A percentile compares a stretch with the other conserved stretches of the same genome.
Evolutionary conservation across 2,329 filamentous ascomycete species (phyloP).

Genomic region (Aureobasidium sp.): DNA sequence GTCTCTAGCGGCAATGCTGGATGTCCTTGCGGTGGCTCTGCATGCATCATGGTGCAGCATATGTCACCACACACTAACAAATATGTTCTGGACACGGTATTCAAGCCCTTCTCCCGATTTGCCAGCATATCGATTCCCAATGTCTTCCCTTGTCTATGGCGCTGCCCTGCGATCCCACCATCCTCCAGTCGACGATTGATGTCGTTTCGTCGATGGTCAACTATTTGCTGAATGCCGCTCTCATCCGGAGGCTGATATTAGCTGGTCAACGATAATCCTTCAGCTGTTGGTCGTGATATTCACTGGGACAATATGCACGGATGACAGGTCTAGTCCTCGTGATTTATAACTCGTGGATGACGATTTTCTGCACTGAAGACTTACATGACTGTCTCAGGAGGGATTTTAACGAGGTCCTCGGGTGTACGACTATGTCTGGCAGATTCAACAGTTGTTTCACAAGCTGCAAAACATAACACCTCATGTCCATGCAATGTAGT

Average conservation of each 20-base stretch:
- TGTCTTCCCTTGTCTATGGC: background rate
- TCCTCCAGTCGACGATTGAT: too few species aligned
- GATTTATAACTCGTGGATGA: background rate
- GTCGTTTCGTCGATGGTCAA: background rate
- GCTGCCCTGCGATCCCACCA: background rate
- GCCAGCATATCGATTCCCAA: background rate
- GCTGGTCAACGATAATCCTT: background rate
- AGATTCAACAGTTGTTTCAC: background rate
- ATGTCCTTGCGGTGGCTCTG: background rate
- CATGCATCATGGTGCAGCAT: background rate
- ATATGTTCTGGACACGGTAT: background rate
- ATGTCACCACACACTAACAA: background rate
- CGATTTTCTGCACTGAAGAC: background rate
- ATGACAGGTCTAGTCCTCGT: background rate
- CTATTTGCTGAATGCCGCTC: background rate
- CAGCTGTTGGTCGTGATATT: background rate
- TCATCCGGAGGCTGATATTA: background rate
- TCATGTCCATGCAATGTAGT: background rate
- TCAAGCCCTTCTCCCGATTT: background rate
- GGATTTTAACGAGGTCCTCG: background rate
- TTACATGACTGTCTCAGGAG: background rate
- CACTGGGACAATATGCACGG: background rate
- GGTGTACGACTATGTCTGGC: background rate
- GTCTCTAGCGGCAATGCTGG: background rate
- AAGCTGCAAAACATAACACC: background rate